These are phyloP conservation scores for Lentinula novae-zelandiae DNA, from an alignment of 1,284 basidiomycete genomes.

Conservation along the genomic window DNA sequence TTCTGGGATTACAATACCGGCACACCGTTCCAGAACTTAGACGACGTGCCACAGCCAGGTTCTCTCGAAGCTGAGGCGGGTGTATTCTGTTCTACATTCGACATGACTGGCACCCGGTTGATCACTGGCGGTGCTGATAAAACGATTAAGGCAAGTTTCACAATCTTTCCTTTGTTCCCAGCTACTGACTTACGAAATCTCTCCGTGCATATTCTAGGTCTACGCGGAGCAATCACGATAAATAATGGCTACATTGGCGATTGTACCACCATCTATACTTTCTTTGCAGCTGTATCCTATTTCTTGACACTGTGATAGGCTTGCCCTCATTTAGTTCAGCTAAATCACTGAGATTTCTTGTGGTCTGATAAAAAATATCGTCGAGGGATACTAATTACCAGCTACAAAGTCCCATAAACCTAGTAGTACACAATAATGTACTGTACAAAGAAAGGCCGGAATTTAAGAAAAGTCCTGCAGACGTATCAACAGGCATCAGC, in stretches of 20 bases:
- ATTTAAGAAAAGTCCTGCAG: background rate
- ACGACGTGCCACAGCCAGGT: conserved; percentile 95
- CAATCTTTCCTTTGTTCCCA: background rate
- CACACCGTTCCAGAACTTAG: conserved; percentile 90
- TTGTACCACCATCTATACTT: background rate
- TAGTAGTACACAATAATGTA: background rate
- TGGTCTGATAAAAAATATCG: background rate
- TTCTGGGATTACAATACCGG: conserved; percentile 97
- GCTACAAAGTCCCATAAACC: background rate
- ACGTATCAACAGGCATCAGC: conserved; percentile 17
- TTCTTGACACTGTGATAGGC: background rate
- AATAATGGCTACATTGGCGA: background rate
- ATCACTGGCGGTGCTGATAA: conserved; percentile 98
- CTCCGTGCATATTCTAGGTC: conserved; percentile 28
- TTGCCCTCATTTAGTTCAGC: background rate
- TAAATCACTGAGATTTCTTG: background rate
- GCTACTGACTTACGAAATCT: background rate
- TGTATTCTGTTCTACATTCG: conserved; percentile 95
- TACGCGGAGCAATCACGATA: conserved; percentile 48
- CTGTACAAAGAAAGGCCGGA: background rate
- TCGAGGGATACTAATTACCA: background rate
- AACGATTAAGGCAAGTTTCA: conserved; percentile 80
- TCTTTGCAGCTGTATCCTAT: background rate
- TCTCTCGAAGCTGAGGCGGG: conserved; percentile 96
- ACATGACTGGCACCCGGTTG: conserved; percentile 89